Base-by-base conservation (phyloP, 495 filamentous ascomycete genomes). In the Talaromyces proteolyticus region DNA sequence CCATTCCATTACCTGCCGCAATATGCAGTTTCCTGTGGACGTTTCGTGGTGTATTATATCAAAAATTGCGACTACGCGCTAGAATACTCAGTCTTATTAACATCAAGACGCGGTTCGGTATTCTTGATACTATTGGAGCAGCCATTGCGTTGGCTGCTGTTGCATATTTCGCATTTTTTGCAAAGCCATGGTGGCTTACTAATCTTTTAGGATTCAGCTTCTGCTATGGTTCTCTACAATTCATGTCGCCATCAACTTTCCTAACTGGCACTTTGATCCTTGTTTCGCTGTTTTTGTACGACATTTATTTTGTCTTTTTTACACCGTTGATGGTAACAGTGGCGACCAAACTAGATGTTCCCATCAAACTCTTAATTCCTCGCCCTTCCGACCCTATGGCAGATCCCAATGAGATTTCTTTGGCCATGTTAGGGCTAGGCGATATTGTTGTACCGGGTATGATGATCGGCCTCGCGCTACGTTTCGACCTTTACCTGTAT, bases 321-420 rank as follows among this genome's bases (percentile, higher is more conserved):
- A 98, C 93, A 0, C 93, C 93, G 1, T 75, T 93, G 58, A 98
- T 98, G 93, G 86, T 96, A 10, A 92, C 91, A 0, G 93, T 98
- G 21, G 93, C 93, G 10, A 95, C 82, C 8, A 82, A 81, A 29
- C 72, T 98, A 22, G 93, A 98, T 61, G 86, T 92, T 3, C 93
- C 93, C 0, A 95, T 96, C 60, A 97, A 96, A 57, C 80, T 98
- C 1, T 72, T 95, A 0, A 95, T 96, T 56, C 86, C 88, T 17
- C 79, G 87, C 12, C 81, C 86, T 0, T 54, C 73, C 3, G 60
- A 57, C 16, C 62, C 71, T 1, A 60, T 56, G 37, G 60, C 68
- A 4, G 66, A 70, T 20, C 61, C 72, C 14, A 60, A 61, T 23
- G 63, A 60, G 19, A 49, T 61, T 37, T 69, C 81, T 34, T 68